Percentiles rank a stretch among this genome's conserved stretches.
Conservation (phyloP, 257 asterid genomes). For the Lavandula angustifolia region DNA sequence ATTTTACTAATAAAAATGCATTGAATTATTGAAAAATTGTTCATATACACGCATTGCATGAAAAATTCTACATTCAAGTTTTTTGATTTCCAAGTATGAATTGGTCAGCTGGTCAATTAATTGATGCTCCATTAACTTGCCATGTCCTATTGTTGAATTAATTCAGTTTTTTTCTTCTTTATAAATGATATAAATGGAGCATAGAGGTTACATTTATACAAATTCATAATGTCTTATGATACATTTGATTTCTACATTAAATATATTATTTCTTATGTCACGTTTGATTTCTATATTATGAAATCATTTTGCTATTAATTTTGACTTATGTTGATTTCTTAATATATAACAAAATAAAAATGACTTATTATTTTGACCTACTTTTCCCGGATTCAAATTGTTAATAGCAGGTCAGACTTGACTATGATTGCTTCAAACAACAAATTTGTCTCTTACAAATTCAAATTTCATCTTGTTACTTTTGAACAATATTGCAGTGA, state of each 20-base stretch:
- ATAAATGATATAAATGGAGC: not conserved
- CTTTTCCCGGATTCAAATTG: not conserved
- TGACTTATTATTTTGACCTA: not conserved
- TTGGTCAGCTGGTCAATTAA: slow-evolving; percentile 17
- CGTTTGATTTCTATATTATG: not conserved
- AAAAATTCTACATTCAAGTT: too few species aligned
- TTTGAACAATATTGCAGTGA: not conserved
- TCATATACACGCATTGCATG: not conserved
- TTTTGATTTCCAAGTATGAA: not conserved
- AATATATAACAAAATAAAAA: not conserved
- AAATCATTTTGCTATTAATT: not conserved
- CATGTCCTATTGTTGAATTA: too few species aligned
- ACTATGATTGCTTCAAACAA: slow-evolving; percentile 19
- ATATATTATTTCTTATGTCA: not conserved
- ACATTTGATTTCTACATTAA: not conserved
- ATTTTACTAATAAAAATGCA: too few species aligned
- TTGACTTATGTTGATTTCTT: not conserved
- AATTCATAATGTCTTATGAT: not conserved
- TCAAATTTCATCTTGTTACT: not conserved
- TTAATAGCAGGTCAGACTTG: slow-evolving; percentile 9
- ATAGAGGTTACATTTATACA: not conserved
- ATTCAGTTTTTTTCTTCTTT: too few species aligned
- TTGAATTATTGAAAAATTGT: too few species aligned
- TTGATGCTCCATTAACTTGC: not conserved
- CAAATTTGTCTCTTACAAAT: not conserved